Evolutionary conservation across 2,329 filamentous ascomycete genomes (phyloP), one percentile per base, ranked within the genome.

Genomic region (Cercospora janseana): DNA sequence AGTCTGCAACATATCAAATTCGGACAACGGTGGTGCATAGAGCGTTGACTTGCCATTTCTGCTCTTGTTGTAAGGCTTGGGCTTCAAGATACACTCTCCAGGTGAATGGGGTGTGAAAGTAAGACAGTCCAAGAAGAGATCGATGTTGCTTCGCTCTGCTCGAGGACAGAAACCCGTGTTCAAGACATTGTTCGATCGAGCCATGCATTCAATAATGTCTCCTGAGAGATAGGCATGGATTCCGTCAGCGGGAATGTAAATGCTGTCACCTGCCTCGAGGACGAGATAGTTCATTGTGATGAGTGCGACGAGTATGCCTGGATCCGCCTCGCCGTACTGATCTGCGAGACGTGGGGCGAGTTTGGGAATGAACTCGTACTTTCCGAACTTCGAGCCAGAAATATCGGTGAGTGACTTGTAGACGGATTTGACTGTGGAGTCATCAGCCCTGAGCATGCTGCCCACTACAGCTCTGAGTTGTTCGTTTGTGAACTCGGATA

Each of bases 201-300:
- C 86, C 86, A 89, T 89, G 69, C 85, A 88, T 67, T 89, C 86
- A 59, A 89, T 81, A 44, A 89, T 87, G 63, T 88, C 81, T 3
- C 86, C 86, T 3, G 78, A 77, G 0, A 89, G 72, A 62, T 88
- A 89, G 0, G 85, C 85, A 62, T 89, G 85, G 46, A 88, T 86
- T 4, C 83, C 85, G 57, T 88, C 85, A 0, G 84, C 83, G 0
- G 85, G 85, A 12, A 89, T 84, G 64, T 80, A 87, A 44, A 89
- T 76, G 6, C 80, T 78, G 44, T 88, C 79, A 12, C 86, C 85
- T 0, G 83, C 75, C 15, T 79, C 69, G 6, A 90, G 76, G 1
- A 78, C 73, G 44, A 90, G 64, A 62, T 80, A 90, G 68, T 91
- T 91, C 85, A 88, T 89, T 37, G 81, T 81, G 27, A 88, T 69